A percentile compares a stretch with the other conserved stretches of the same genome.
phyloP scores from a whole-genome alignment of 768 basidiomycete species.

The Fibroporia radiculosa region DNA sequence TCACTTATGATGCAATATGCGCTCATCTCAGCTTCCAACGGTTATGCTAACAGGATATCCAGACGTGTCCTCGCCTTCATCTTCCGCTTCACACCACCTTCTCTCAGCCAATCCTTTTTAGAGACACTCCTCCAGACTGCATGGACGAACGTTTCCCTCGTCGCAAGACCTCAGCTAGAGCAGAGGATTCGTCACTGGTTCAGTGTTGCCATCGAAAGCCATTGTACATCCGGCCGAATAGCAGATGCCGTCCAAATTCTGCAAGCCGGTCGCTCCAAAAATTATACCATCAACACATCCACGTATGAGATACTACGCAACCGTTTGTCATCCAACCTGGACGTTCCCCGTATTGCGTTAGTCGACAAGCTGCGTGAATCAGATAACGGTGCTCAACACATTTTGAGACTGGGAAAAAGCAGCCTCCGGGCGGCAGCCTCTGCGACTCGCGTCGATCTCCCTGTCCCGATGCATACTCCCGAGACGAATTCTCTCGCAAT shows the following conservation, averaged over 20 bases:
- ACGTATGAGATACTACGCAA: conserved; percentile 22
- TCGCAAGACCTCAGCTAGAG: too few relatives aligned
- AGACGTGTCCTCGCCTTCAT: conserved; percentile 28
- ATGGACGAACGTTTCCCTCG: too few relatives aligned
- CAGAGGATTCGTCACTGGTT: too few relatives aligned
- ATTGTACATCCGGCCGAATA: conserved; percentile 30
- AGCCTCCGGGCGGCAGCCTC: neutral
- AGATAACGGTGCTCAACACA: neutral
- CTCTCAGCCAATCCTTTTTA: conserved; percentile 32
- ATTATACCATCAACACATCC: conserved; percentile 25
- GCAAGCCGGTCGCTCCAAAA: conserved; percentile 24
- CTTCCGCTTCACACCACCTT: conserved; percentile 33
- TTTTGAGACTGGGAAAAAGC: too few relatives aligned
- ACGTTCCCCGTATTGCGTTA: neutral
- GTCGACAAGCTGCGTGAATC: neutral
- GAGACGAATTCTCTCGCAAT: neutral
- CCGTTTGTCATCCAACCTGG: neutral
- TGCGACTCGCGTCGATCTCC: neutral
- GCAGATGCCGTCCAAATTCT: conserved; percentile 39
- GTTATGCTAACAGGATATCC: conserved; percentile 23
- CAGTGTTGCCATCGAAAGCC: conserved; percentile 34
- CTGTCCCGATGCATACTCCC: neutral
- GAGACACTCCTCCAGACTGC: conserved; percentile 18
- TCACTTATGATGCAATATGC: conserved; percentile 35
- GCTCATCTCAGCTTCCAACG: conserved; percentile 37